These are phyloP conservation scores for Phialemonium atrogriseum DNA, from an alignment of 2,329 filamentous ascomycete species.

Conservation along the genomic window DNA sequence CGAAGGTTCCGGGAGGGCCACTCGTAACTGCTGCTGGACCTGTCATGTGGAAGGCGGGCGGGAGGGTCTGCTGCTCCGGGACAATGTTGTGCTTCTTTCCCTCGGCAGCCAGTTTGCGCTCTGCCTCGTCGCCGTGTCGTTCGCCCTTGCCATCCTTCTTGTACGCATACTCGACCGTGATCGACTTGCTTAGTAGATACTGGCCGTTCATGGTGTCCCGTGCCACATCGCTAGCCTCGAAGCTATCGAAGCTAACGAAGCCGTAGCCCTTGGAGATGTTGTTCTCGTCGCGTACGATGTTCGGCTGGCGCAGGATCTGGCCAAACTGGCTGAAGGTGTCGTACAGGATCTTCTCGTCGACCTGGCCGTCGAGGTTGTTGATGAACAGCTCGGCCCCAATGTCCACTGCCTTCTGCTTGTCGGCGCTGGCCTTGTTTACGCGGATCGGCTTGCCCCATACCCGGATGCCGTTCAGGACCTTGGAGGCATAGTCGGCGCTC, in stretches of 20 bases:
- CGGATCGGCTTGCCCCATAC: slow-evolving; percentile 90
- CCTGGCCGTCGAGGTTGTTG: slow-evolving; percentile 88
- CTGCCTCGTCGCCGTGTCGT: slow-evolving; percentile 87
- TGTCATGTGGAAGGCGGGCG: slow-evolving; percentile 58
- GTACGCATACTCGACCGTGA: slow-evolving; percentile 95
- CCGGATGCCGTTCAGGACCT: slow-evolving; percentile 93
- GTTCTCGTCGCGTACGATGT: slow-evolving; percentile 84
- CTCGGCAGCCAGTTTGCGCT: slow-evolving; percentile 83
- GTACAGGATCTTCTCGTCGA: slow-evolving; percentile 92
- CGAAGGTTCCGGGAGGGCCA: neutral
- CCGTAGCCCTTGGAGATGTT: slow-evolving; percentile 91
- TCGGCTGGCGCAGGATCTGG: slow-evolving; percentile 72
- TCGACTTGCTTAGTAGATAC: slow-evolving; percentile 94
- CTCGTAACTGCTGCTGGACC: neutral
- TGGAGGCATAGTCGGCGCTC: slow-evolving; percentile 92
- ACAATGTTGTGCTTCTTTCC: slow-evolving; percentile 92
- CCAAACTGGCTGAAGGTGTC: slow-evolving; percentile 92
- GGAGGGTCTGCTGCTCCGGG: slow-evolving; percentile 67
- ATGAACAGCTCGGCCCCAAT: slow-evolving; percentile 96
- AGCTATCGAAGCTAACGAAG: slow-evolving; percentile 87
- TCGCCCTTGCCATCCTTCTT: slow-evolving; percentile 99
- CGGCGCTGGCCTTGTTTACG: slow-evolving; percentile 86
- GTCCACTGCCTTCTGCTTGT: slow-evolving; percentile 89
- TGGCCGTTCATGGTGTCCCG: slow-evolving; percentile 91
- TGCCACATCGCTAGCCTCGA: slow-evolving; percentile 88